Base-by-base conservation (phyloP, 1,284 basidiomycete species). In the Nidula niveotomentosa region DNA sequence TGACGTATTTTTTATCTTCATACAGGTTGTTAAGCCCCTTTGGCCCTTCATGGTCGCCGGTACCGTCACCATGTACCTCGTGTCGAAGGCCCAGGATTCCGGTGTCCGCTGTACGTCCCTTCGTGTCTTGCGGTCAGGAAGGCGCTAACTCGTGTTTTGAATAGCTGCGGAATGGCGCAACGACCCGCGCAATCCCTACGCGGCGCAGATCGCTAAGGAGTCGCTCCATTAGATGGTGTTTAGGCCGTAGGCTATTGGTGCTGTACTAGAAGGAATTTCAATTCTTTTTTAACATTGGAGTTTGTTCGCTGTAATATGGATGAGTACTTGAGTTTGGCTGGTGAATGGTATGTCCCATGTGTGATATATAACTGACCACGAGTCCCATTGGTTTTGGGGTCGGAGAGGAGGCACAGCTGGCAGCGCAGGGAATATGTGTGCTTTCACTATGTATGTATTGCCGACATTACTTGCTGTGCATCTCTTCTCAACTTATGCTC, bases 101-200 rank as follows among this genome's bases (percentile, higher is more conserved):
- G 85, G 75, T 59, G 79, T 91, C 53, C 78, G 82, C 69, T 85
- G 90, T 92, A 68, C 67, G 90, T 86, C 12, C 39, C 18, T 17
- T 47, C 17, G n/a, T 53, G 34, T 52, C 17, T 36, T 50, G 12
- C 51, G 36, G 53, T 18, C 50, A 13, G 44, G 48, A 23, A 41
- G 34, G 12, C 18, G 51, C 15, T 52, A 47, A 33, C 49, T 49
- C 50, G 57, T 53, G 49, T 60, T 58, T 33, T 62, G 23, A 52
- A 2, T 46, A 91, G 89, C 88, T 56, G 80, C 81, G 59, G 71
- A 78, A 61, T 90, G 81, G 68, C 81, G 82, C 58, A 86, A 84
- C 63, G 86, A 91, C 68, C 83, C 90, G 37, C 84, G 83, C 69
- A 92, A 92, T 78, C 90, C 90, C 45, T 90, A 91, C 70, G 86